These are phyloP conservation scores for Capronia coronata DNA, from an alignment of 2,329 filamentous ascomycete genomes.

Conservation along the genomic window DNA sequence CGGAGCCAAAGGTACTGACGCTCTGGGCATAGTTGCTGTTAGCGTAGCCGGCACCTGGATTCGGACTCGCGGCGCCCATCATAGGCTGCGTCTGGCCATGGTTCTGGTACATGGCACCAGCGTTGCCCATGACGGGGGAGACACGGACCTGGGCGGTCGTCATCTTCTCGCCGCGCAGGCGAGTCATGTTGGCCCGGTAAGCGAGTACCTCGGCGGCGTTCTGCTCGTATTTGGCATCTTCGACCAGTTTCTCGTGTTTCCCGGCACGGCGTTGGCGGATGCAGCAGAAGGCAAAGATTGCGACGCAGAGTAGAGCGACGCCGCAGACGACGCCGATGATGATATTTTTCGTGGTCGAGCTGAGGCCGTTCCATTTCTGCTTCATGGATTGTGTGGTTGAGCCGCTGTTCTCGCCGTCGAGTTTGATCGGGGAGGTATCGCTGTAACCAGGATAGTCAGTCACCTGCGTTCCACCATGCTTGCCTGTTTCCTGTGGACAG, in stretches of 20 bases:
- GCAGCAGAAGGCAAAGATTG: slow-evolving; percentile 42
- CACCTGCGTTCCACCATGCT: no score
- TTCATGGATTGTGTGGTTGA: slow-evolving; percentile 20
- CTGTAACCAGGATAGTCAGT: no score
- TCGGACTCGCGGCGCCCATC: slow-evolving; percentile 16
- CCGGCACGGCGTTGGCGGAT: slow-evolving; percentile 46
- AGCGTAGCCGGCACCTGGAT: slow-evolving; percentile 15
- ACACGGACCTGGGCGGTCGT: slow-evolving; percentile 9
- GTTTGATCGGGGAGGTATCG: slow-evolving; percentile 23
- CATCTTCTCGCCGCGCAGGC: slow-evolving; percentile 22
- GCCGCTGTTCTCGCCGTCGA: slow-evolving; percentile 26
- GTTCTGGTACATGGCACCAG: slow-evolving; percentile 10
- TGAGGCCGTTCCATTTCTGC: slow-evolving; percentile 42
- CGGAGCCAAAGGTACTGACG: slow-evolving; percentile 5
- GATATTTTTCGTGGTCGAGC: slow-evolving; percentile 44
- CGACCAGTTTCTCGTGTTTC: slow-evolving; percentile 43
- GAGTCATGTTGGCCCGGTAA: slow-evolving; percentile 28
- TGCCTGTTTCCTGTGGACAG: no score
- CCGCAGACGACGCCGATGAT: slow-evolving; percentile 39
- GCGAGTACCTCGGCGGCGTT: slow-evolving; percentile 34
- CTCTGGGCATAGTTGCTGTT: slow-evolving; percentile 13
- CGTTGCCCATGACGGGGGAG: slow-evolving; percentile 18
- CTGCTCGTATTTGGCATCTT: slow-evolving; percentile 43
- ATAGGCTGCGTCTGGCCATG: slow-evolving; percentile 17
- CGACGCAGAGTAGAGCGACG: slow-evolving; percentile 32